Conservation (phyloP, 2,329 filamentous ascomycete genomes). For the Pseudocercospora eumusae region DNA sequence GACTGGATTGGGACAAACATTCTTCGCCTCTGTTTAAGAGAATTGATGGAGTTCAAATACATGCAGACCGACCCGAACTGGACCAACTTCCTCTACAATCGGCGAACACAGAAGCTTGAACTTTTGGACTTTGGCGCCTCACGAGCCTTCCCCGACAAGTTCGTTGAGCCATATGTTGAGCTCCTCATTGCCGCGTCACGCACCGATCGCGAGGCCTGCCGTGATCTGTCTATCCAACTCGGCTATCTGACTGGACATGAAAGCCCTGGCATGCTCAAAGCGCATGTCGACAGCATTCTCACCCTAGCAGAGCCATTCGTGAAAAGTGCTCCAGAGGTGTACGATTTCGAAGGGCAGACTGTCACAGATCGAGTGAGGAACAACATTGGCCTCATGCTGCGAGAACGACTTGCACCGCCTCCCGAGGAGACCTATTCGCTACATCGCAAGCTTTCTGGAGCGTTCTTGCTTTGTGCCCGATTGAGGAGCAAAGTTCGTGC, state of each 20-base stretch:
- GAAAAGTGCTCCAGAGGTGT: slow-evolving; percentile 71
- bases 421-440: slow-evolving; percentile 97
- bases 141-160: slow-evolving; percentile 77
- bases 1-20: slow-evolving; percentile 98
- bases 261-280: slow-evolving; percentile 80
- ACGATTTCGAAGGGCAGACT: slow-evolving; percentile 91
- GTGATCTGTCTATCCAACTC: slow-evolving; percentile 36
- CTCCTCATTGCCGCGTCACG: slow-evolving; percentile 78
- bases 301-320: slow-evolving; percentile 92
- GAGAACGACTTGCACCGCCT: slow-evolving; percentile 82
- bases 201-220: slow-evolving; percentile 39
- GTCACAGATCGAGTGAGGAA: slow-evolving; percentile 90
- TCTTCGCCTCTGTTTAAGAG: slow-evolving; percentile 83
- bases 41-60: slow-evolving; percentile 91
- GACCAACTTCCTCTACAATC: slow-evolving; percentile 97
- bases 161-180: slow-evolving; percentile 76
- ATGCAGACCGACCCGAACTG: slow-evolving; percentile 99
- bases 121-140: slow-evolving; percentile 94
- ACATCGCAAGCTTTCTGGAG: slow-evolving; percentile 92
- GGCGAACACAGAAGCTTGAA: slow-evolving; percentile 68
- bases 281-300: slow-evolving; percentile 83
- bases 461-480: slow-evolving; percentile 86
- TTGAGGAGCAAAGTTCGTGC: slow-evolving; percentile 82
- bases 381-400: slow-evolving; percentile 90
- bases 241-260: slow-evolving; percentile 94